Base-by-base conservation (phyloP, 306 rosid species). In the Citrullus colocynthis region DNA sequence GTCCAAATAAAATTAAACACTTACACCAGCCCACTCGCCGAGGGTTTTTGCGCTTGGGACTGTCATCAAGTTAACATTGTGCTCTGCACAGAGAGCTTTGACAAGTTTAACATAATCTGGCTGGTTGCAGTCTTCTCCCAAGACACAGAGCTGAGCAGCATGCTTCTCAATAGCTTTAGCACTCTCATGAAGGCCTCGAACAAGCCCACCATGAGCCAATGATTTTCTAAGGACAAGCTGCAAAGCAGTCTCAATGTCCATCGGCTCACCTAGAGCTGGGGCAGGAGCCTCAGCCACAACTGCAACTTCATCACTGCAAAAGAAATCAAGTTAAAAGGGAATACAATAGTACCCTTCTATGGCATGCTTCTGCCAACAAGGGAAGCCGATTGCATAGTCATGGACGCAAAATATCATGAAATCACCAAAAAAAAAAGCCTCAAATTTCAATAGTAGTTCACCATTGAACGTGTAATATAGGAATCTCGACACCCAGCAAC, bases 21-120 rank as follows among this genome's bases (percentile, higher is more conserved):
- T 90, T 90, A 93, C 98, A 78, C 98, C 97, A 74, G 90, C 90
- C 98, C 98, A 93, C 83, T 93, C 97, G 65, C 98, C 98, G 28
- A 93, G 96, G 51, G 94, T 93, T 81, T 93, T 93, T 21, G 98
- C 90, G 62, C 88, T 90, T 2, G 97, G 96, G 78, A 93, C 89
- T 1, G 96, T 85, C 83, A 93, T 66, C 75, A 93, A 80, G 76
- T 89, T 88, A 10, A 91, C 92, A 18, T 81, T 91, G 83, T 93
- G 98, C 80, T 93, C 97, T 0, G 93, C 90, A 49, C 98, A 93
- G 24, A 93, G 96, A 9, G 81, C 96, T 83, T 91, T 93, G 65
- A 93, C 93, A 1, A 93, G 89, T 76, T 93, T 93, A 54, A 88
- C 89, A 52, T 91, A 93, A 83, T 93, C 93, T 4, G 90, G 93